A percentile compares a stretch with the other conserved stretches of the same genome.
phyloP scores from a whole-genome alignment of 2,329 filamentous ascomycete species.

The Penicillium olsonii region DNA sequence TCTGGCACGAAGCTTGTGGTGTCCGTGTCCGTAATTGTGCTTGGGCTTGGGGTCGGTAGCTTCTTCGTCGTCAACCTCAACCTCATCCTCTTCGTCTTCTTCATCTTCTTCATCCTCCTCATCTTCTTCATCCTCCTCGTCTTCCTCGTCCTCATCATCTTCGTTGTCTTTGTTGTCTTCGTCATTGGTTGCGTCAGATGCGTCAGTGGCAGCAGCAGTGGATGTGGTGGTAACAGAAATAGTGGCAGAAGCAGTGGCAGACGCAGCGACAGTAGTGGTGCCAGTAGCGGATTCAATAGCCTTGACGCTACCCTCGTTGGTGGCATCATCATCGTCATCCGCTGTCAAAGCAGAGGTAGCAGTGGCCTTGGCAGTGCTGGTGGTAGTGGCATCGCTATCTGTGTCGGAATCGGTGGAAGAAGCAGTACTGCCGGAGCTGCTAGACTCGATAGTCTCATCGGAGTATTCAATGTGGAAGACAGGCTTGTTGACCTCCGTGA shows the following conservation, averaged over 20 bases:
- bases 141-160: not conserved
- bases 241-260: not conserved
- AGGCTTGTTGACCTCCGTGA: slow-evolving; percentile 63
- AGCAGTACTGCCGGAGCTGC: not conserved
- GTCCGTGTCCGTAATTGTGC: not conserved
- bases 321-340: not conserved
- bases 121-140: not conserved
- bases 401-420: not conserved
- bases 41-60: not conserved
- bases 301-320: not conserved
- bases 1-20: slow-evolving; percentile 2
- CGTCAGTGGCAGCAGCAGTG: not conserved
- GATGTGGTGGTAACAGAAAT: no score
- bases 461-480: slow-evolving; percentile 76
- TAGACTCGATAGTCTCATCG: slow-evolving; percentile 1
- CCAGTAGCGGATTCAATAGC: not conserved
- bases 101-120: not conserved
- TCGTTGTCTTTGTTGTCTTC: slow-evolving; percentile 33
- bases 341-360: not conserved
- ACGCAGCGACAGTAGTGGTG: not conserved
- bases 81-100: not conserved
- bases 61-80: not conserved
- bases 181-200: slow-evolving; percentile 32
- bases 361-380: not conserved
- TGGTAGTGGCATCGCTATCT: not conserved